phyloP scores from a whole-genome alignment of 345 rosid species.

The Eutrema yunnanense region DNA sequence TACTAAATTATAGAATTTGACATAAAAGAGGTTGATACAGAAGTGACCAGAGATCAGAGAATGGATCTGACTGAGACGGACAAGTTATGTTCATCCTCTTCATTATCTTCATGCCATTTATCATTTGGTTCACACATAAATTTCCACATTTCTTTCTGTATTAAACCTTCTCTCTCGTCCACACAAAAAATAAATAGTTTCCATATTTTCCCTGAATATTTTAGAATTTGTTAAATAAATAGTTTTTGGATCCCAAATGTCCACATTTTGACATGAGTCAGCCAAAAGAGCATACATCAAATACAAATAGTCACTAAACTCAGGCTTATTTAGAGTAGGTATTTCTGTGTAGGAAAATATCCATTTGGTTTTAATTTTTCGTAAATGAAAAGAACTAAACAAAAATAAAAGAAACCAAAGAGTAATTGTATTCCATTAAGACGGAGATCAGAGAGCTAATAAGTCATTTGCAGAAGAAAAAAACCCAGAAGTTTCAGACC shows the following conservation, averaged over 20 bases:
- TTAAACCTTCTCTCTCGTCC: not conserved
- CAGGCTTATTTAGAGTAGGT: too few relatives aligned
- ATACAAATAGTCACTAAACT: not conserved
- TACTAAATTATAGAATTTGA: not conserved
- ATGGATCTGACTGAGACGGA: constrained; percentile 1
- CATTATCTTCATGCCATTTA: not conserved
- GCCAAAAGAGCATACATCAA: not conserved
- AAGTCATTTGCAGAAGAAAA: not conserved
- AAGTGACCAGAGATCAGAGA: constrained; percentile 3
- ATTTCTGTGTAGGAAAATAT: not conserved
- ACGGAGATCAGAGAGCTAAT: not conserved
- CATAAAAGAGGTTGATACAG: not conserved
- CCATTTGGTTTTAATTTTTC: not conserved
- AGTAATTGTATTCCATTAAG: not conserved
- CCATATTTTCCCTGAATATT: not conserved
- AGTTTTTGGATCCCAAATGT: not conserved
- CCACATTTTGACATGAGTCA: not conserved
- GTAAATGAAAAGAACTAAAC: not conserved
- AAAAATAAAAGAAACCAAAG: not conserved
- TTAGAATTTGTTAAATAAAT: not conserved
- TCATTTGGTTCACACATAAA: constrained; percentile 1
- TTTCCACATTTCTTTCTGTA: not conserved
- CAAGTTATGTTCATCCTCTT: constrained; percentile 7
- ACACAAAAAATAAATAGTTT: not conserved
- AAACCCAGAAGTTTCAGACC: not conserved